A percentile compares a stretch with the other conserved stretches of the same genome.
Evolutionary conservation across 768 basidiomycete genomes (phyloP).

Genomic region (Mycena galopus): DNA sequence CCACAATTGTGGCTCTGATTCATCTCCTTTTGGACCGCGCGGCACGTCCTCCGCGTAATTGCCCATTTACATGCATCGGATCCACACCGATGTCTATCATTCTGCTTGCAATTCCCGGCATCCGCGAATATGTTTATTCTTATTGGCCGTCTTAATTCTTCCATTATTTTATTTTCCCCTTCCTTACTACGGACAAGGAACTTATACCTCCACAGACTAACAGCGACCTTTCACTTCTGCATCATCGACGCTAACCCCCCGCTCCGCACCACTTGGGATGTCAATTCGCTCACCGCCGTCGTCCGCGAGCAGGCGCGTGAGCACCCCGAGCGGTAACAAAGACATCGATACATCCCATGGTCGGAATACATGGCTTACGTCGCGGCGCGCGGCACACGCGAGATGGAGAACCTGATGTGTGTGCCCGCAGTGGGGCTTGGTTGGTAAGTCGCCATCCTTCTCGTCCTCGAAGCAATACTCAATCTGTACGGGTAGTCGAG

Average conservation of each 20-base stretch:
- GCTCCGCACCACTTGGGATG: constrained; percentile 14
- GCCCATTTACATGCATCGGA: background rate
- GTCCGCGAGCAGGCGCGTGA: background rate
- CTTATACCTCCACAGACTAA: constrained; percentile 9
- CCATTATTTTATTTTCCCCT: background rate
- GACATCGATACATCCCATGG: background rate
- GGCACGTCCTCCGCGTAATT: background rate
- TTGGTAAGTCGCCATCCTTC: background rate
- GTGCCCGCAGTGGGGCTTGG: constrained; percentile 14
- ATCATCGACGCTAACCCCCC: background rate
- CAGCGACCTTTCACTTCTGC: constrained; percentile 14
- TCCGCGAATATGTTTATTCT: background rate
- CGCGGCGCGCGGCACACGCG: constrained; percentile 8
- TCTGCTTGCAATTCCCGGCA: background rate
- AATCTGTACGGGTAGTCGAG: background rate
- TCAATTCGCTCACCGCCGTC: background rate
- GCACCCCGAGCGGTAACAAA: background rate
- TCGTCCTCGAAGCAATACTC: background rate
- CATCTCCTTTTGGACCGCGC: background rate
- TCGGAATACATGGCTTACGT: constrained; percentile 2
- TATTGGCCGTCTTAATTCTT: background rate
- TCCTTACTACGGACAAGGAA: background rate
- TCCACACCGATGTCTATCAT: background rate
- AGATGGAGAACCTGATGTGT: constrained; percentile 9
- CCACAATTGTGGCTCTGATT: background rate